Evolutionary conservation across 2,329 filamentous ascomycete genomes (phyloP), one percentile per base, ranked within the genome.

Genomic region (Immersiporthe knoxdaviesiana): DNA sequence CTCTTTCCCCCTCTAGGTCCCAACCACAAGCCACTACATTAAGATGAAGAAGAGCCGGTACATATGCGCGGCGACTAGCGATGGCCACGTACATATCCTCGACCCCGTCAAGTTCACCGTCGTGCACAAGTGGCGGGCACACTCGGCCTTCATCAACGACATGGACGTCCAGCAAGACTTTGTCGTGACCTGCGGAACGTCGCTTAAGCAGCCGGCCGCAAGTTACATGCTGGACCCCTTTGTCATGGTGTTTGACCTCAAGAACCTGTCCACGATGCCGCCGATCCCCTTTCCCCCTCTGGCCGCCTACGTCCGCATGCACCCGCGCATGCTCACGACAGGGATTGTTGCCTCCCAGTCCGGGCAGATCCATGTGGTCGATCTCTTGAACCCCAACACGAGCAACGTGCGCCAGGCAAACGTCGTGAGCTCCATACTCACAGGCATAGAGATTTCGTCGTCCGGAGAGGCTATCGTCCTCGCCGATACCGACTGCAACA

Each of bases 161-260:
- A 97, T 99, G 92, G 96, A 99, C 81, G 93, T 94, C 11, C 92
- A 96, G 77, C 93, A 96, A 76, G 95, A 98, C 78, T 96, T 96
- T 73, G 89, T 99, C 66, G 92, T 98, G 30, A 98, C 96, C 5
- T 99, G 96, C 78, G 96, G 96, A 47, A 97, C 93, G 80, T 97
- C 95, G 1, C 87, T 93, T 32, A 89, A 95, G 73, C 93, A 94
- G 75, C 85, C 92, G 73, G 88, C 91, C 47, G 80, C 82, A 1
- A 89, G 89, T 54, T 92, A 92, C 72, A 94, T 97, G 83, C 88
- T 97, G 44, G 96, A 99, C 76, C 93, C 94, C 0, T 90, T 98
- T 69, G 93, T 97, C 70, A 97, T 97, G 74, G 94, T 98, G 44
- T 98, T 97, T 76, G 95, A 98, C 76, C 85, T 99, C 61, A 97